Evolutionary conservation across 2,329 filamentous ascomycete genomes (phyloP).

Genomic region (Ophiocordyceps robertsii): DNA sequence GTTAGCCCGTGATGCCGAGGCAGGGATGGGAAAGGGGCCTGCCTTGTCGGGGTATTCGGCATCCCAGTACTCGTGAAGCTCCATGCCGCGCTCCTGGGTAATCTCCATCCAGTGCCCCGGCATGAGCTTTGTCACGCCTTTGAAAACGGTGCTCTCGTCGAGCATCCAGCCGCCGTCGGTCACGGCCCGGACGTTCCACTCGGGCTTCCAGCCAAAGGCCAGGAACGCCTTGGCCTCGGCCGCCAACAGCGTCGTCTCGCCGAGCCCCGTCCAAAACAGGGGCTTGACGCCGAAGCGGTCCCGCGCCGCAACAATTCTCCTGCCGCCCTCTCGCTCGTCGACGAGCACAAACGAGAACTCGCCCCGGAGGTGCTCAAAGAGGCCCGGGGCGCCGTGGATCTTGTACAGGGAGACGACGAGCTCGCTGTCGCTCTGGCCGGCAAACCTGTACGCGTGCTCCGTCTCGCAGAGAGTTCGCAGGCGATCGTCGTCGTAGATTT

Average conservation of each 20-base stretch:
- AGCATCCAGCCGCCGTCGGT: conserved; percentile 26
- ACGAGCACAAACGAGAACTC: conserved; percentile 41
- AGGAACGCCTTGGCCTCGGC: conserved; percentile 41
- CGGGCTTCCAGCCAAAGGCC: conserved; percentile 33
- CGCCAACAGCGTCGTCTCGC: conserved; percentile 29
- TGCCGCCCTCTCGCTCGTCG: conserved; percentile 21
- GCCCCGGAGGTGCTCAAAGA: conserved; percentile 30
- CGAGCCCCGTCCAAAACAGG: conserved; percentile 32
- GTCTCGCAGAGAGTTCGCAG: conserved; percentile 23
- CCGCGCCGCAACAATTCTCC: conserved; percentile 30
- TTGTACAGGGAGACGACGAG: conserved; percentile 38
- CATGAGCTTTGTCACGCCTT: conserved; percentile 27
- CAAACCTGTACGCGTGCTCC: conserved; percentile 27
- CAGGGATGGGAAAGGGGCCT: background rate
- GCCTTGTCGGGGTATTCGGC: conserved; percentile 37
- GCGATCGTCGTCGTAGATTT: conserved; percentile 39
- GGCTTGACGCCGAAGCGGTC: conserved; percentile 46
- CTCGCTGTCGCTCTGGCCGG: conserved; percentile 33
- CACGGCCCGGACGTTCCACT: conserved; percentile 39
- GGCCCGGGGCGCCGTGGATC: conserved; percentile 24
- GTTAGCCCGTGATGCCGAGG: background rate
- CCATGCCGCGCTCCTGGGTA: conserved; percentile 18
- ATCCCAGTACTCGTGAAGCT: conserved; percentile 37
- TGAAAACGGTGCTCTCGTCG: conserved; percentile 34
- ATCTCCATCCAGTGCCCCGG: conserved; percentile 31